Conservation (phyloP, 2,329 filamentous ascomycete species). For the Pestalotiopsis sp. region DNA sequence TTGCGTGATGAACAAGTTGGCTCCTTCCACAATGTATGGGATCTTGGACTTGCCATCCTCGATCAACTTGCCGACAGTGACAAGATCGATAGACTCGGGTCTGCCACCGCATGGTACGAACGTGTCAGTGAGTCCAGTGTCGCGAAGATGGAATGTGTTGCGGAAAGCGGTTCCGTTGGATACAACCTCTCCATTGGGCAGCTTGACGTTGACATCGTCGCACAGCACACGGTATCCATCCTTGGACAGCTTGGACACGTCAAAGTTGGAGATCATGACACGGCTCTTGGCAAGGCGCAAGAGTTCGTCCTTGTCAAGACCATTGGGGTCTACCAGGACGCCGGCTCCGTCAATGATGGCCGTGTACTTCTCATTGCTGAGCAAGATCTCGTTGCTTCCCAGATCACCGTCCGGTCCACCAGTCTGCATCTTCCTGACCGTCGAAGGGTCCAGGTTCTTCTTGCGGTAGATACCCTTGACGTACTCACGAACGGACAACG, state of each 20-base stretch:
- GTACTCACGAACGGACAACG: constrained; percentile 92
- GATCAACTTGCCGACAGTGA: constrained; percentile 82
- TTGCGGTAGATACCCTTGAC: constrained; percentile 97
- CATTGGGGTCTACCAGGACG: constrained; percentile 90
- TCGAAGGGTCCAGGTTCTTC: constrained; percentile 82
- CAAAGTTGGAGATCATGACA: constrained; percentile 87
- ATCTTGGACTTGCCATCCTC: constrained; percentile 84
- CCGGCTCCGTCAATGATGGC: constrained; percentile 95
- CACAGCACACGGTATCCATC: constrained; percentile 91
- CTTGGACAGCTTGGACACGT: constrained; percentile 80
- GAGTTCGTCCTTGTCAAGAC: constrained; percentile 83
- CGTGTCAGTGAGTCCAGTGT: constrained; percentile 75
- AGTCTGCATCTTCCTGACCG: constrained; percentile 93
- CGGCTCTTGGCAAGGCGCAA: constrained; percentile 82
- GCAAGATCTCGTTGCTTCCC: constrained; percentile 95
- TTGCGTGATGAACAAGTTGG: constrained; percentile 98
- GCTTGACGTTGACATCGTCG: constrained; percentile 85
- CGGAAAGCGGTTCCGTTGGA: constrained; percentile 94
- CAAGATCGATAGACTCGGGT: constrained; percentile 93
- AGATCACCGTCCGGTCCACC: constrained; percentile 96
- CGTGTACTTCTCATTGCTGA: constrained; percentile 94
- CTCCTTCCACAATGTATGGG: constrained; percentile 96
- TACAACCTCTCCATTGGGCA: constrained; percentile 84
- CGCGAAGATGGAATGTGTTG: constrained; percentile 93
- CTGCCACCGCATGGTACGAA: constrained; percentile 97